Conservation (phyloP, 2,329 filamentous ascomycete genomes). For the Colletotrichum neosansevieriae region DNA sequence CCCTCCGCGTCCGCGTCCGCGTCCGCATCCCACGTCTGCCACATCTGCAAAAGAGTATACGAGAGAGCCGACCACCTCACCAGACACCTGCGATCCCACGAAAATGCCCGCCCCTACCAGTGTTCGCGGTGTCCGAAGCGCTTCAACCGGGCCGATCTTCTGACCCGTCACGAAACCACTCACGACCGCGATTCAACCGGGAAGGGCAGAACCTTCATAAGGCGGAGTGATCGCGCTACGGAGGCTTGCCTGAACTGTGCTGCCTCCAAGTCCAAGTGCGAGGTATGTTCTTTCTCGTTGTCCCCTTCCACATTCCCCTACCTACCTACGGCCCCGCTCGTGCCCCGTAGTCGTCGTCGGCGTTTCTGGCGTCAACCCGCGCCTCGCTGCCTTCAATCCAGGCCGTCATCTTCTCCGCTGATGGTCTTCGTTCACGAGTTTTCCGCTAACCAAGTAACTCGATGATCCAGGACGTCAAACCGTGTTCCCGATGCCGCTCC, state of each 20-base stretch:
- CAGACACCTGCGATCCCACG: conserved; percentile 35
- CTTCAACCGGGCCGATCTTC: conserved; percentile 38
- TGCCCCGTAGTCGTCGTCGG: too few relatives aligned
- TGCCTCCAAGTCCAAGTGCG: conserved; percentile 39
- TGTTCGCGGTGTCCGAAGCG: conserved; percentile 36
- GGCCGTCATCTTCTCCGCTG: too few relatives aligned
- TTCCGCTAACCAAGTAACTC: neutral
- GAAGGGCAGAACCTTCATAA: conserved; percentile 35
- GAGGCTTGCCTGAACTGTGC: conserved; percentile 37
- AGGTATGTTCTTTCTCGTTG: conserved; percentile 12
- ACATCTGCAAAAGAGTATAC: conserved; percentile 36
- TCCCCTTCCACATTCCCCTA: too few relatives aligned
- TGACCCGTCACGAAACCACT: conserved; percentile 37
- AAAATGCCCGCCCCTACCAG: conserved; percentile 36
- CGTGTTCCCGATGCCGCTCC: conserved; percentile 33
- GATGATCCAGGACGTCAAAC: conserved; percentile 25
- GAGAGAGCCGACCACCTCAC: conserved; percentile 38
- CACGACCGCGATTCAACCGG: conserved; percentile 37
- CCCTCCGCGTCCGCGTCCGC: conserved; percentile 6
- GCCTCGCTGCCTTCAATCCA: too few relatives aligned
- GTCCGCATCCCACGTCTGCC: conserved; percentile 29
- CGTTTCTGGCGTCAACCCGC: too few relatives aligned
- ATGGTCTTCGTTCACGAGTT: too few relatives aligned
- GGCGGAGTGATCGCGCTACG: conserved; percentile 35
- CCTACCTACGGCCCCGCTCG: too few relatives aligned